Base-by-base conservation (phyloP, 768 basidiomycete species). In the Suillus occidentalis region DNA sequence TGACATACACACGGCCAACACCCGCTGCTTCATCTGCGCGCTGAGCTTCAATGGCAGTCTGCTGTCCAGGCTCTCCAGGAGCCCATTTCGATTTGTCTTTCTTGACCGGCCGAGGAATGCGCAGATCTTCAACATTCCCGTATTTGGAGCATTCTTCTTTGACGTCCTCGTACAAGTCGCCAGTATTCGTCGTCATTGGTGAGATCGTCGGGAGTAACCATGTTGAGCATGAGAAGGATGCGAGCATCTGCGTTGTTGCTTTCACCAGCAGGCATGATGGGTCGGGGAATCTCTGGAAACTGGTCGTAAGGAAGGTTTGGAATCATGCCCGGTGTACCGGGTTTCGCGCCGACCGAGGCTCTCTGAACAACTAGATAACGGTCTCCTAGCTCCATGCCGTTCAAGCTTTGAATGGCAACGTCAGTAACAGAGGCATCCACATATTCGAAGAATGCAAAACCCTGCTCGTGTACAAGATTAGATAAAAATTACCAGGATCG, bases 391-490 rank as follows among this genome's bases (percentile, higher is more conserved):
- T 97, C 92, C 95, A 99, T 99, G 66, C 95, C 94, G 77, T 97
- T 95, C 63, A 99, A 85, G 71, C 94, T 93, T 76, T 94, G 91
- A 71, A 97, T 97, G 57, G 97, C 97, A 70, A 97, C 87, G 69
- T 99, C 97, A 65, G 97, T 99, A 64, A 95, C 89, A 59, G 76
- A 77, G 18, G 87, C 80, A 73, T 99, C 97, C 66, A 92, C 89
- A 77, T 99, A 99, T 84, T 99, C 97, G 80, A 95, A 97, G 84
- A 99, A 99, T 4, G 97, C 97, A 77, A 97, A 99, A 71, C 97
- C 97, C 97, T 98, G 71, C 4, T 58, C 53, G 63, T 25, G 16
- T 40, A 13, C 68, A 20, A 2, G n/a, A 71, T 63, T 43, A 1
- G 40, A 52, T 57, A 53, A 10, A 20, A 39, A 2, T 8, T 0